phyloP scores from a whole-genome alignment of 768 basidiomycete species.

The Amanita jacksonii region DNA sequence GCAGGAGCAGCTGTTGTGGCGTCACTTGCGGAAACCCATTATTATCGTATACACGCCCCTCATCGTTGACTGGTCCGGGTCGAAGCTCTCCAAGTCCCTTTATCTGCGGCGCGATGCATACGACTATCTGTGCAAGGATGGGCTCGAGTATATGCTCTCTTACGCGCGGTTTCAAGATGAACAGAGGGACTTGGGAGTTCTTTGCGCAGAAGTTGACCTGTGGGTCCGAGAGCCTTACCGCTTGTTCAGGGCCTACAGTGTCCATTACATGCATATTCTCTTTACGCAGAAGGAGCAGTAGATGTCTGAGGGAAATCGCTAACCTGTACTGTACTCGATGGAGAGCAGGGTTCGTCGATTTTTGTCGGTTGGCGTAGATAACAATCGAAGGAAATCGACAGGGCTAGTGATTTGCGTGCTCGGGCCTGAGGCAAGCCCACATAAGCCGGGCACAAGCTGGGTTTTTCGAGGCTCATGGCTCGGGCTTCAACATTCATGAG shows the following conservation, averaged over 20 bases:
- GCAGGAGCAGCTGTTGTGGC: constrained; percentile 19
- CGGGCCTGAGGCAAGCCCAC: no score
- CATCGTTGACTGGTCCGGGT: constrained; percentile 22
- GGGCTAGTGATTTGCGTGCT: no score
- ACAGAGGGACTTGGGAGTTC: constrained; percentile 15
- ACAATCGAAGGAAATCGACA: neutral
- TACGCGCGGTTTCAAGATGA: constrained; percentile 16
- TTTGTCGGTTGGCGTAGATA: neutral
- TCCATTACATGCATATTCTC: neutral
- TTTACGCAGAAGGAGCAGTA: neutral
- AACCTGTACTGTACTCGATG: neutral
- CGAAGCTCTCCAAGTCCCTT: constrained; percentile 21
- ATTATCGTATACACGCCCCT: constrained; percentile 17
- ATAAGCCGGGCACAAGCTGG: no score
- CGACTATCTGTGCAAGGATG: constrained; percentile 15
- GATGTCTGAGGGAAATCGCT: neutral
- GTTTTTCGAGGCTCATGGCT: no score
- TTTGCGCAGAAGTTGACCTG: constrained; percentile 8
- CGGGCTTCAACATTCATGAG: no score
- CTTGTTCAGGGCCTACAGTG: neutral
- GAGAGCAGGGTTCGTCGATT: neutral
- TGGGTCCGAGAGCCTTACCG: neutral
- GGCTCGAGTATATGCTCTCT: constrained; percentile 18
- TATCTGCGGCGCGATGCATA: constrained; percentile 20
- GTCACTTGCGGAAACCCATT: constrained; percentile 12